A percentile compares a stretch with the other conserved stretches of the same genome.
These are phyloP conservation scores for Fusarium armeniacum DNA, from an alignment of 2,329 filamentous ascomycete genomes.

Conservation along the genomic window DNA sequence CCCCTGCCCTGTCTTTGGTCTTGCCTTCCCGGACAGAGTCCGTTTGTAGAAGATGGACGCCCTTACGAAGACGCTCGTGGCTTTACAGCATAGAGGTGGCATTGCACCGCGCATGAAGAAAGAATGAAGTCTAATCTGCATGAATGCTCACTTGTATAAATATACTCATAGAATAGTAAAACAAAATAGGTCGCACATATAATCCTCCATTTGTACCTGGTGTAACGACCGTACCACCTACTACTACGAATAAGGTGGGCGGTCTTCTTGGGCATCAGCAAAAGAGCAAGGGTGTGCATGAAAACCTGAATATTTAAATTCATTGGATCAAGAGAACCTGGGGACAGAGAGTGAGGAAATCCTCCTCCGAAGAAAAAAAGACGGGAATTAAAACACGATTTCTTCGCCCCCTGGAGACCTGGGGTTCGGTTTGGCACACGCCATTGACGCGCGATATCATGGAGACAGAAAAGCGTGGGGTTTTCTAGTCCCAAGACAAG, in stretches of 20 bases:
- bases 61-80: slow-evolving; percentile 11
- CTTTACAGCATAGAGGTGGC: background rate
- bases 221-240: slow-evolving; percentile 8
- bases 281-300: slow-evolving; percentile 14
- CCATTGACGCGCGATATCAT: slow-evolving; percentile 45
- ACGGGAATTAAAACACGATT: slow-evolving; percentile 14
- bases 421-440: slow-evolving; percentile 18
- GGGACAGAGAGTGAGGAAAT: slow-evolving; percentile 7
- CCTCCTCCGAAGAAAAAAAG: slow-evolving; percentile 15
- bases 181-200: background rate
- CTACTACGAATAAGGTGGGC: slow-evolving; percentile 12
- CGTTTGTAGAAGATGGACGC: slow-evolving; percentile 35
- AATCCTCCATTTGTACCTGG: background rate
- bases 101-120: background rate
- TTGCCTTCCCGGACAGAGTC: slow-evolving; percentile 37
- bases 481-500: slow-evolving; percentile 25
- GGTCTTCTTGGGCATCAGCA: slow-evolving; percentile 29
- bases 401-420: slow-evolving; percentile 5
- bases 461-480: slow-evolving; percentile 35
- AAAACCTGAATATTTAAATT: slow-evolving; percentile 7
- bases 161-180: background rate
- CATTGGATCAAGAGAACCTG: slow-evolving; percentile 28
- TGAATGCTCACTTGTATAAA: background rate
- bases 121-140: background rate
- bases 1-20: slow-evolving; percentile 14